A percentile compares a stretch with the other conserved stretches of the same genome.
phyloP scores from a whole-genome alignment of 768 basidiomycete species.

The Leccinum disarticulatum region DNA sequence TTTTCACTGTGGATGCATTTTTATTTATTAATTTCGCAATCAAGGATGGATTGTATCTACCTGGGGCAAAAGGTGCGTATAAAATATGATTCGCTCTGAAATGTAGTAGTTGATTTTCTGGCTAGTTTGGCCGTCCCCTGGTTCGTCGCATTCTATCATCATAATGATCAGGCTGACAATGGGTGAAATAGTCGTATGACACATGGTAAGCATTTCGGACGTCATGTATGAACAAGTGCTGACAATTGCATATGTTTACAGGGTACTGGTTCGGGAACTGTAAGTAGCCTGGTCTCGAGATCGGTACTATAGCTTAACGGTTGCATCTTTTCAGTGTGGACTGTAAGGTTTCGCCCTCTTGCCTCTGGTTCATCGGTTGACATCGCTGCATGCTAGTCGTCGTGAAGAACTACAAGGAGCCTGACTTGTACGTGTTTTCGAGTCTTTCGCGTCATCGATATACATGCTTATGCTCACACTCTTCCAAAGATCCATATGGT shows the following conservation, averaged over 20 bases:
- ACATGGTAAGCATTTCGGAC: conserved; percentile 44
- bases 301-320: background rate
- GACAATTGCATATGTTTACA: conserved; percentile 24
- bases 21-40: background rate
- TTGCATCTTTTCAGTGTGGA: conserved; percentile 51
- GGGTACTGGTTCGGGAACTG: conserved; percentile 75
- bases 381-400: conserved; percentile 49
- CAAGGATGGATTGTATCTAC: conserved; percentile 94
- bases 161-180: conserved; percentile 1
- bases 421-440: conserved; percentile 66
- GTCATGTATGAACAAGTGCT: background rate
- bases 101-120: conserved; percentile 2
- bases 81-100: background rate
- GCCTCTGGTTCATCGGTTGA: background rate
- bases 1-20: background rate
- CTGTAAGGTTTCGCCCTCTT: conserved; percentile 45
- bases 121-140: conserved; percentile 72
- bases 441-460: background rate
- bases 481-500: conserved; percentile 75
- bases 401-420: conserved; percentile 65
- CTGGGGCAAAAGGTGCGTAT: conserved; percentile 83
- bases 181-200: conserved; percentile 48
- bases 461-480: conserved; percentile 4
- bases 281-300: conserved; percentile 38
- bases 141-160: conserved; percentile 39